Percentiles rank a stretch among this genome's conserved stretches.
These are phyloP conservation scores for Fonsecaea monophora DNA, from an alignment of 2,329 filamentous ascomycete genomes.

Conservation along the genomic window DNA sequence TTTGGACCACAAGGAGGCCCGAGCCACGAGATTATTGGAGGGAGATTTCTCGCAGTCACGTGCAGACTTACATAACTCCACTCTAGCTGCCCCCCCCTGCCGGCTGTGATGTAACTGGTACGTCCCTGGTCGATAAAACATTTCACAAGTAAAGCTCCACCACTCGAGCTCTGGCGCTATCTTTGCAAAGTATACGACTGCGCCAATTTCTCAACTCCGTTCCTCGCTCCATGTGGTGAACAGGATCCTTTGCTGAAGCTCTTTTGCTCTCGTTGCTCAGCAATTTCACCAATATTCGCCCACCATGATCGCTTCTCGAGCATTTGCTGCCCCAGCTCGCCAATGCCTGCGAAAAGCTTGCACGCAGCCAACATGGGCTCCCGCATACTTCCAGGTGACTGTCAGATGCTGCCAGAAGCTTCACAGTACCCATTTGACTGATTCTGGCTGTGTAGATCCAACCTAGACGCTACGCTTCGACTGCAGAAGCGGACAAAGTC, in stretches of 20 bases:
- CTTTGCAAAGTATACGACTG: conserved; percentile 6
- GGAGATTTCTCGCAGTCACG: conserved; percentile 35
- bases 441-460: conserved; percentile 40
- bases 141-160: conserved; percentile 29
- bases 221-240: conserved; percentile 30
- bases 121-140: conserved; percentile 26
- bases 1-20: conserved; percentile 40
- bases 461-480: conserved; percentile 67
- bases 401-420: conserved; percentile 30
- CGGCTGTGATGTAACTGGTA: conserved; percentile 31
- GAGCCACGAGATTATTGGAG: conserved; percentile 2
- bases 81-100: conserved; percentile 4
- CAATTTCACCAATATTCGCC: conserved; percentile 23
- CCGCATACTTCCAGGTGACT: conserved; percentile 65
- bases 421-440: conserved; percentile 14
- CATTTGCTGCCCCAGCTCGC: conserved; percentile 75
- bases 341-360: conserved; percentile 76
- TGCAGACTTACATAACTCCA: not conserved
- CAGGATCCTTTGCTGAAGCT: conserved; percentile 40
- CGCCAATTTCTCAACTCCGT: not conserved
- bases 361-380: conserved; percentile 55
- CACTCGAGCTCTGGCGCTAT: conserved; percentile 11
- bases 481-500: conserved; percentile 69
- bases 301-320: conserved; percentile 84
- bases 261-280: conserved; percentile 34